phyloP scores from a whole-genome alignment of 257 asterid species.

The Rehmannia glutinosa region DNA sequence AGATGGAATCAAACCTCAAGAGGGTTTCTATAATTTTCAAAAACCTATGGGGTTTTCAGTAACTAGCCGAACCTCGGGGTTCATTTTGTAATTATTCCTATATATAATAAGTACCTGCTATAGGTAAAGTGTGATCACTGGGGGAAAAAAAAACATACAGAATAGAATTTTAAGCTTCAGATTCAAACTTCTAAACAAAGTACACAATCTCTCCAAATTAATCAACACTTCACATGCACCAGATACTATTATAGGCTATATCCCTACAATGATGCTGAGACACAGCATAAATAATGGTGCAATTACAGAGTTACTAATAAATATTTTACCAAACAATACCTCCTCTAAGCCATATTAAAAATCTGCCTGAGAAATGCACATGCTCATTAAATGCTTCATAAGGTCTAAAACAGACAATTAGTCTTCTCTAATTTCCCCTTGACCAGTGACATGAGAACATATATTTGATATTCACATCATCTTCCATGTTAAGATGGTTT shows the following conservation, averaged over 20 bases:
- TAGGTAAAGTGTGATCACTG: constrained; percentile 1
- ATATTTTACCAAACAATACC: constrained; percentile 7
- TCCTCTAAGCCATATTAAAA: neutral
- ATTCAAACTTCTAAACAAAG: constrained; percentile 8
- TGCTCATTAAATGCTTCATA: constrained; percentile 23
- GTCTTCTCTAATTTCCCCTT: neutral
- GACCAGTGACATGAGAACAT: constrained; percentile 4
- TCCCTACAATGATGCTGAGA: constrained; percentile 18
- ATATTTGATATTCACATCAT: neutral
- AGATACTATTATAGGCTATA: constrained; percentile 7
- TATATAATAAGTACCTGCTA: no score
- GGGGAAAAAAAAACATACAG: neutral
- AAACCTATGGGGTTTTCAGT: no score
- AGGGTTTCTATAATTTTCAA: no score
- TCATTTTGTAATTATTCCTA: no score
- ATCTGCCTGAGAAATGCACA: neutral
- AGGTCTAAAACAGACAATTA: neutral
- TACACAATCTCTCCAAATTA: neutral
- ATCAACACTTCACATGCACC: constrained; percentile 17
- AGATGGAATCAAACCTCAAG: no score
- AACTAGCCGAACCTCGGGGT: no score
- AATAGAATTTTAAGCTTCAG: neutral
- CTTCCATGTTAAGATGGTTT: no score
- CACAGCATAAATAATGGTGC: neutral
- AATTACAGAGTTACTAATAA: neutral